Evolutionary conservation across 2,329 filamentous ascomycete species (phyloP).

Genomic region (Monilinia fructigena): DNA sequence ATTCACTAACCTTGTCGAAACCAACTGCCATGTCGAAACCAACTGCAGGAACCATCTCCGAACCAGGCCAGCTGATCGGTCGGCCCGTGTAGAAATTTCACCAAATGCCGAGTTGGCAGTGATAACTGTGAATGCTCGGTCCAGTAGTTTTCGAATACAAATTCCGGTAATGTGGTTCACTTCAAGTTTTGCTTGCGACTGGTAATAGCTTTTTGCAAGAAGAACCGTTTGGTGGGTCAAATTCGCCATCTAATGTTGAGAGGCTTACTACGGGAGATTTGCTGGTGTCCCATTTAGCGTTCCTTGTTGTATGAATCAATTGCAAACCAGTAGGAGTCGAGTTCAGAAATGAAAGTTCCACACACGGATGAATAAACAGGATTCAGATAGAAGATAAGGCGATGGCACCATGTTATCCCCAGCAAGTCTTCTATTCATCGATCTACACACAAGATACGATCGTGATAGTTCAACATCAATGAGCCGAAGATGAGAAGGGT

Average conservation of each 20-base stretch:
- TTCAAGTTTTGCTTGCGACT: background rate
- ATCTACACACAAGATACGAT: background rate
- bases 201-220: background rate
- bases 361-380: background rate
- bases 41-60: constrained; percentile 5
- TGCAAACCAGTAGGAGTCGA: constrained; percentile 4
- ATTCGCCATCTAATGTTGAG: background rate
- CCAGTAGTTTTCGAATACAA: constrained; percentile 1
- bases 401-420: background rate
- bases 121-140: too few relatives aligned
- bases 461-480: background rate
- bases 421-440: background rate
- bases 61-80: constrained; percentile 4
- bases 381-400: background rate
- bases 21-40: background rate
- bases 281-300: background rate
- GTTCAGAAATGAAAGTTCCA: background rate
- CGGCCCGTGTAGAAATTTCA: constrained; percentile 7
- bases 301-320: background rate
- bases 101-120: background rate
- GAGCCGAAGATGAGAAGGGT: background rate
- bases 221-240: background rate
- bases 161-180: constrained; percentile 5
- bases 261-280: background rate
- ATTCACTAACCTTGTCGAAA: background rate